Percentiles rank a stretch among this genome's conserved stretches.
Conservation (phyloP, 495 filamentous ascomycete genomes). For the Arthonia radiata region DNA sequence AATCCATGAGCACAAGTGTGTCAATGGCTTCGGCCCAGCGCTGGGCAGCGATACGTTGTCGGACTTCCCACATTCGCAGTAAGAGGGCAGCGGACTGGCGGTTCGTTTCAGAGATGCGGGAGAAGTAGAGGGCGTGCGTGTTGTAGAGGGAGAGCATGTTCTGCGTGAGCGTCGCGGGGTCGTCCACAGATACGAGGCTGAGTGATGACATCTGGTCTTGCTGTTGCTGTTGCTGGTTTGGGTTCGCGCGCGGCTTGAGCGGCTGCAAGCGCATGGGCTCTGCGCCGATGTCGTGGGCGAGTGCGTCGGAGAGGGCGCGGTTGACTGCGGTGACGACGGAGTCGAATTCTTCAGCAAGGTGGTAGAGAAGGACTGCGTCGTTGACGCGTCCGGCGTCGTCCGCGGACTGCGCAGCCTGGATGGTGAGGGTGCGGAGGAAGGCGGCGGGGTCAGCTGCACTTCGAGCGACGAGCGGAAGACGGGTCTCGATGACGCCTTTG, state of each 20-base stretch:
- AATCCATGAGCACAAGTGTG: slow-evolving; percentile 48
- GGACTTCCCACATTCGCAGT: slow-evolving; percentile 54
- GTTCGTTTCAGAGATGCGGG: slow-evolving; percentile 38
- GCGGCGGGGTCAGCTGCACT: slow-evolving; percentile 51
- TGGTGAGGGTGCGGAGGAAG: slow-evolving; percentile 64
- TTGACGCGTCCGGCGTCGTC: slow-evolving; percentile 82
- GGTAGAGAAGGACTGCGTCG: slow-evolving; percentile 82
- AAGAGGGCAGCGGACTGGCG: slow-evolving; percentile 45
- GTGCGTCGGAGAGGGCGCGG: slow-evolving; percentile 66
- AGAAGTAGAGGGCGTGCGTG: slow-evolving; percentile 43
- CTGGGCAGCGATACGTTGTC: slow-evolving; percentile 37
- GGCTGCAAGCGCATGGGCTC: slow-evolving; percentile 51
- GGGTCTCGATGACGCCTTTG: slow-evolving; percentile 67
- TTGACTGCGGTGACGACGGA: slow-evolving; percentile 72
- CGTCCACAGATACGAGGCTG: slow-evolving; percentile 65
- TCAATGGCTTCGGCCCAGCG: slow-evolving; percentile 60
- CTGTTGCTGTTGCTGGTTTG: slow-evolving; percentile 2
- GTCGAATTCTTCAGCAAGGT: slow-evolving; percentile 85
- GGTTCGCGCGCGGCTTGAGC: slow-evolving; percentile 38
- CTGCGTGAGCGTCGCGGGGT: slow-evolving; percentile 50
- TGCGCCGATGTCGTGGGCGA: slow-evolving; percentile 58
- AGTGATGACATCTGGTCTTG: slow-evolving; percentile 21
- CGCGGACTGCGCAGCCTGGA: slow-evolving; percentile 70
- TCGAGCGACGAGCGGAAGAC: slow-evolving; percentile 66
- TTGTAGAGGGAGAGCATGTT: slow-evolving; percentile 68